Evolutionary conservation across 164 flowering plant genomes (phyloP).

Genomic region (Magnolia changhungtana): DNA sequence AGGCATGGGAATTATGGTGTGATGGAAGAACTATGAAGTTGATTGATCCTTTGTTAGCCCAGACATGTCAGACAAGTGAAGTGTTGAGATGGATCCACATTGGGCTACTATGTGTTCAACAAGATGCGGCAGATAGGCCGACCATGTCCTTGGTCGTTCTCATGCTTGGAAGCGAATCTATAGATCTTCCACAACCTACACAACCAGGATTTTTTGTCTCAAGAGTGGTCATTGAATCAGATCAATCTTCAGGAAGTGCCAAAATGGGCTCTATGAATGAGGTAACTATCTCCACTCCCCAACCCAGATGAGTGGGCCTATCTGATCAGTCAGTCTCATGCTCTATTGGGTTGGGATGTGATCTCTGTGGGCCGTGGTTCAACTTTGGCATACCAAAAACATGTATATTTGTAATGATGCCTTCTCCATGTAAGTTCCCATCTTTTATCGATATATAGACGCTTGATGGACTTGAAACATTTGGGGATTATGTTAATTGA

Average conservation of each 20-base stretch:
- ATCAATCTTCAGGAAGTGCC: too few species aligned
- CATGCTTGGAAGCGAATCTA: constrained; percentile 14
- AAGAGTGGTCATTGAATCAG: neutral
- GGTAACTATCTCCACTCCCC: neutral
- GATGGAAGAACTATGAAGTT: constrained; percentile 19
- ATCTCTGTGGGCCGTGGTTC: too few species aligned
- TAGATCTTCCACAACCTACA: constrained; percentile 9
- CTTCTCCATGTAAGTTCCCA: too few species aligned
- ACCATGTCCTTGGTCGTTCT: constrained; percentile 17
- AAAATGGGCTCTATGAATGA: neutral
- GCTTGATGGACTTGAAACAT: too few species aligned
- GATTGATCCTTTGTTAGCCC: constrained; percentile 18
- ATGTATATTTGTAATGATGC: too few species aligned
- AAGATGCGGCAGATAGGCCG: constrained; percentile 16
- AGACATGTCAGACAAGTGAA: constrained; percentile 8
- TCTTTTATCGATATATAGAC: too few species aligned
- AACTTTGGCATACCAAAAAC: too few species aligned
- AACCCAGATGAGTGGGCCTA: neutral
- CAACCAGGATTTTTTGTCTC: constrained; percentile 15
- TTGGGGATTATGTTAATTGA: too few species aligned
- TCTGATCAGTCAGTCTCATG: too few species aligned
- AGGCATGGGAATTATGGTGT: constrained; percentile 32
- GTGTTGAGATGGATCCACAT: constrained; percentile 30
- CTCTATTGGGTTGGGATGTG: too few species aligned
- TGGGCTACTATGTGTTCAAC: constrained; percentile 34